A percentile compares a stretch with the other conserved stretches of the same genome.
These are phyloP conservation scores for Kalaharituber pfeilii DNA, from an alignment of 2,329 filamentous ascomycete species.

Conservation along the genomic window DNA sequence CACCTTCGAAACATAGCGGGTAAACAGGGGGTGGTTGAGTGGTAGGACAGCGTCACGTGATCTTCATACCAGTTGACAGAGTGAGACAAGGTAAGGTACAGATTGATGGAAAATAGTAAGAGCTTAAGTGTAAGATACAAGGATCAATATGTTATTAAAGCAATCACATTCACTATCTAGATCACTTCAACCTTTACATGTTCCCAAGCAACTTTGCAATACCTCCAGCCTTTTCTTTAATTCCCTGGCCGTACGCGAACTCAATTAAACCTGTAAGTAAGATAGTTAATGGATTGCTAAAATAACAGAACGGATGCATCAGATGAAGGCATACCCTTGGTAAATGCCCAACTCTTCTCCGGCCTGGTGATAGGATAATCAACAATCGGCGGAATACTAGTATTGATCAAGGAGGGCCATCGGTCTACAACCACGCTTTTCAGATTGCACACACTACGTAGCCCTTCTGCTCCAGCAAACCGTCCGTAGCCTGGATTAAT, in stretches of 20 bases:
- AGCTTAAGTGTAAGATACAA: too few relatives aligned
- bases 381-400: slow-evolving; percentile 61
- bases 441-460: slow-evolving; percentile 67
- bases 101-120: too few relatives aligned
- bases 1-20: too few relatives aligned
- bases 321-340: slow-evolving; percentile 27
- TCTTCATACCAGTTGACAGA: too few relatives aligned
- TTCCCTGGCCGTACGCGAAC: slow-evolving; percentile 39
- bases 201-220: slow-evolving; percentile 25
- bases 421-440: slow-evolving; percentile 76
- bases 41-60: too few relatives aligned
- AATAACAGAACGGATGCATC: too few relatives aligned
- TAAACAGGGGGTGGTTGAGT: too few relatives aligned
- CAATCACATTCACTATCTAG: too few relatives aligned
- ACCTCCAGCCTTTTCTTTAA: slow-evolving; percentile 21
- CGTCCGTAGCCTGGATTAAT: slow-evolving; percentile 49
- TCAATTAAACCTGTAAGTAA: slow-evolving; percentile 41
- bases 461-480: slow-evolving; percentile 78
- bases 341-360: slow-evolving; percentile 46
- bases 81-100: too few relatives aligned
- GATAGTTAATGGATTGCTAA: too few relatives aligned
- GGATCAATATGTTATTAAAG: too few relatives aligned
- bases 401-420: slow-evolving; percentile 44
- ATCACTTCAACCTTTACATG: slow-evolving; percentile 10
- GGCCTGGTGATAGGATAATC: slow-evolving; percentile 62